Evolutionary conservation across 1,139 yeast genomes (phyloP).

Genomic region (Taphrina wiesneri): DNA sequence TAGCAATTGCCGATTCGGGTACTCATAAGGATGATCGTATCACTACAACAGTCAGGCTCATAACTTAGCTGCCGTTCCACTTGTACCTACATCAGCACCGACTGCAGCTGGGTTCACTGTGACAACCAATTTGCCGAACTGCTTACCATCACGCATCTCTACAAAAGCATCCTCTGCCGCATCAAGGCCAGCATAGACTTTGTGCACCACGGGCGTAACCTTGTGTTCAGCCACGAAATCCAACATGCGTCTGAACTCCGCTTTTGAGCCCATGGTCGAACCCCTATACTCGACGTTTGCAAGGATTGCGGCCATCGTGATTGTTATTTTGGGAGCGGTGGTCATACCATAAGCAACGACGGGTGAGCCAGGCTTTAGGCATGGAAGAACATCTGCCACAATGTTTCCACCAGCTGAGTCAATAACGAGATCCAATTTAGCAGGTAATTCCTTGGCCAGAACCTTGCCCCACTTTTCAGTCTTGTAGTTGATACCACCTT

Average conservation of each 20-base stretch:
- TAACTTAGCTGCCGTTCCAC: conserved; percentile 6
- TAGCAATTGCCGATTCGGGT: no score
- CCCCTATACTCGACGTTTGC: conserved; percentile 39
- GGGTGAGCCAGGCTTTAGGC: conserved; percentile 36
- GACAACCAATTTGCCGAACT: conserved; percentile 43
- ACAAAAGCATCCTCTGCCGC: conserved; percentile 37
- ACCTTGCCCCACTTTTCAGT: conserved; percentile 37
- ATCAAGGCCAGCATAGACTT: conserved; percentile 35
- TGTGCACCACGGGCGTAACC: conserved; percentile 38
- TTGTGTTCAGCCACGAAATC: conserved; percentile 34
- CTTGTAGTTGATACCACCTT: conserved; percentile 39
- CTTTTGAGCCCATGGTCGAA: conserved; percentile 40
- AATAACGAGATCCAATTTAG: conserved; percentile 45
- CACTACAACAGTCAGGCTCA: conserved; percentile 2
- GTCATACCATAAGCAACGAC: conserved; percentile 40
- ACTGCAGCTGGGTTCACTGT: conserved; percentile 37
- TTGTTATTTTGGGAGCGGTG: conserved; percentile 36
- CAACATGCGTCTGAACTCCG: conserved; percentile 38
- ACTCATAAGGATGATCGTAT: neutral
- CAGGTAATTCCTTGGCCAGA: conserved; percentile 16
- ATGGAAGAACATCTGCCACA: conserved; percentile 34
- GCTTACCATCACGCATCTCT: conserved; percentile 36
- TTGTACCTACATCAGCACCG: neutral
- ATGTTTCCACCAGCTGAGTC: conserved; percentile 41
- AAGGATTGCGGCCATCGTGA: conserved; percentile 39